phyloP scores from a whole-genome alignment of 441 rosid species.

The Capsella rubella region DNA sequence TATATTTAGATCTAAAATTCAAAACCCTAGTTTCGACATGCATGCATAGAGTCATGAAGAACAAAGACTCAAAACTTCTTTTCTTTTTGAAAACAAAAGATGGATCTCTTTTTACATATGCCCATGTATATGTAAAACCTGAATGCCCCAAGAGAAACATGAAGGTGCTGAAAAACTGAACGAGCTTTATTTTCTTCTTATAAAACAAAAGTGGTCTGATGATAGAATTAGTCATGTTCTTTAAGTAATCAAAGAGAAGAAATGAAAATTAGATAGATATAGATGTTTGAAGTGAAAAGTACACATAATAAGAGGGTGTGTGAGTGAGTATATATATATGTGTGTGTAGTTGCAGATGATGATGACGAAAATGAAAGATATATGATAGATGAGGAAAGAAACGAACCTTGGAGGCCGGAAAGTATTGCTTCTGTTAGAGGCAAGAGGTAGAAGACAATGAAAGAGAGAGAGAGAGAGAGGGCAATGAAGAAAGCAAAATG shows the following conservation, averaged over 20 bases:
- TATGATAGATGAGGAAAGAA: conserved; percentile 34
- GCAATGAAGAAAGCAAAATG: conserved; percentile 40
- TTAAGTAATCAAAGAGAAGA: conserved; percentile 34
- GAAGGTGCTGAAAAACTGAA: conserved; percentile 14
- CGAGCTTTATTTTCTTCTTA: conserved; percentile 10
- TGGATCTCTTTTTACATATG: conserved; percentile 23
- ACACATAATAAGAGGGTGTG: conserved; percentile 6
- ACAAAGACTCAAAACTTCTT: conserved; percentile 9
- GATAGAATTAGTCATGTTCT: conserved; percentile 37
- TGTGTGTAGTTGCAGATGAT: conserved; percentile 28
- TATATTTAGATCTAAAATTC: conserved; percentile 9
- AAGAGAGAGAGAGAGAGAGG: conserved; percentile 15
- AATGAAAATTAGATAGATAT: conserved; percentile 28
- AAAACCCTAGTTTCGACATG: conserved; percentile 36
- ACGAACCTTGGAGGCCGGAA: conserved; percentile 55
- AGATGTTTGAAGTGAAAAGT: conserved; percentile 23
- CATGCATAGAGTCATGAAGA: conserved; percentile 36
- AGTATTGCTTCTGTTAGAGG: conserved; percentile 46
- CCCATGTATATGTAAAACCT: neutral
- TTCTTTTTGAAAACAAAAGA: conserved; percentile 5
- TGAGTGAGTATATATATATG: conserved; percentile 7
- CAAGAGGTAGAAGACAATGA: conserved; percentile 44
- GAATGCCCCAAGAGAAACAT: conserved; percentile 26
- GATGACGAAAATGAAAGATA: conserved; percentile 41
- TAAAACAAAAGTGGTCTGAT: conserved; percentile 15